Percentiles rank a stretch among this genome's conserved stretches.
phyloP scores from a whole-genome alignment of 2,329 filamentous ascomycete species.

The Epichloe uncinata region DNA sequence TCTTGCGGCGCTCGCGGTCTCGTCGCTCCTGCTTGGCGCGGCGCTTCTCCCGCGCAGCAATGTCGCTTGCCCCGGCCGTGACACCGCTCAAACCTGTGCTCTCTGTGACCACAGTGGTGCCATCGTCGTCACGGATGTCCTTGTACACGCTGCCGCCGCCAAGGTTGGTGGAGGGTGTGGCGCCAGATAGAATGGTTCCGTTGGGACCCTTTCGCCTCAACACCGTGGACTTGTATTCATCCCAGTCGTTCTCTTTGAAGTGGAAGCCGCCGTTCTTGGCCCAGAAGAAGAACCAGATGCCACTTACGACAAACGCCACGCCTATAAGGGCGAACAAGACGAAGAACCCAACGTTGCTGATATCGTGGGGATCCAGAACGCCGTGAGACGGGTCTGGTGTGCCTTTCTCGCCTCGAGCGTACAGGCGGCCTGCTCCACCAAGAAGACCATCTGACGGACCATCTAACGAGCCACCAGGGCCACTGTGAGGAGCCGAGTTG shows the following conservation, averaged over 20 bases:
- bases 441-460: constrained; percentile 27
- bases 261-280: constrained; percentile 91
- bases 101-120: constrained; percentile 32
- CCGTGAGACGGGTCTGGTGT: constrained; percentile 30
- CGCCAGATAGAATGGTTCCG: constrained; percentile 71
- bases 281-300: constrained; percentile 98
- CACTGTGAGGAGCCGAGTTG: constrained; percentile 8
- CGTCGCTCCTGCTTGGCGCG: constrained; percentile 39
- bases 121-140: constrained; percentile 45
- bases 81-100: constrained; percentile 37
- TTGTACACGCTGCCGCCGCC: constrained; percentile 82
- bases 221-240: constrained; percentile 95
- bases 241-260: constrained; percentile 81
- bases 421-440: constrained; percentile 25
- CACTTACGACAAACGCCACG: constrained; percentile 56
- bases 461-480: constrained; percentile 1
- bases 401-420: constrained; percentile 18
- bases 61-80: constrained; percentile 43
- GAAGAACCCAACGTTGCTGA: constrained; percentile 62
- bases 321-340: constrained; percentile 78
- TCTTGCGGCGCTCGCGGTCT: constrained; percentile 23
- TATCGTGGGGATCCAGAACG: constrained; percentile 38
- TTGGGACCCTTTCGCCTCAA: constrained; percentile 79
- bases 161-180: constrained; percentile 67
- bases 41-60: constrained; percentile 40